phyloP scores from a whole-genome alignment of 1,284 basidiomycete species.

The Ganoderma meredithae region DNA sequence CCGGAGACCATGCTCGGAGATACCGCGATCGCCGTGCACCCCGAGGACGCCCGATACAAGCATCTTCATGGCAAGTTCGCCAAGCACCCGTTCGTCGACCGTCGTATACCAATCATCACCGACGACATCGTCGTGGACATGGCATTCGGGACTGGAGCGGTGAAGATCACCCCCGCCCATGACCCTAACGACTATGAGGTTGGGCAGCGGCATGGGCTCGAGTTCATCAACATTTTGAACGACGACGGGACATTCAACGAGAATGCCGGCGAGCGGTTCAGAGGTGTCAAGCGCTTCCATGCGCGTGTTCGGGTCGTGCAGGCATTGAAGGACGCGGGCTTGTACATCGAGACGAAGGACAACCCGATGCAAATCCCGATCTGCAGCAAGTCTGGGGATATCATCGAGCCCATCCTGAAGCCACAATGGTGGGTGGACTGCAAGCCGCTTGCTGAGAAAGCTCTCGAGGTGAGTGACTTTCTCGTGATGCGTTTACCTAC shows the following conservation, averaged over 20 bases:
- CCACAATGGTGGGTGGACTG: constrained; percentile 99
- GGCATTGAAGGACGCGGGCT: constrained; percentile 84
- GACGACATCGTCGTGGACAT: constrained; percentile 89
- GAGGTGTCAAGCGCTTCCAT: constrained; percentile 98
- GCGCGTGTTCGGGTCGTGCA: constrained; percentile 88
- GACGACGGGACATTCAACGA: constrained; percentile 97
- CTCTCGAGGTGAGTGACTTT: constrained; percentile 68
- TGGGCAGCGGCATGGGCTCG: constrained; percentile 87
- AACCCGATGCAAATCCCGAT: constrained; percentile 96
- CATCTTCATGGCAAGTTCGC: constrained; percentile 96
- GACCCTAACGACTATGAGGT: constrained; percentile 99
- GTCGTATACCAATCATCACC: constrained; percentile 89
- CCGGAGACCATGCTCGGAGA: constrained; percentile 99
- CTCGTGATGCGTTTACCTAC: background rate
- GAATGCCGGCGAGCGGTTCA: constrained; percentile 85
- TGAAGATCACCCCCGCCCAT: constrained; percentile 99
- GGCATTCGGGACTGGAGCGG: constrained; percentile 97
- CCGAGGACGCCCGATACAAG: constrained; percentile 92
- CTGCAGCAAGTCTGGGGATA: constrained; percentile 95
- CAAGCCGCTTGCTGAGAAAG: constrained; percentile 91
- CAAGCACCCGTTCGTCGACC: constrained; percentile 89
- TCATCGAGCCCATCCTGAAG: constrained; percentile 96
- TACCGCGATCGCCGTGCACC: constrained; percentile 97
- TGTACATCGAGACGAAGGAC: constrained; percentile 93
- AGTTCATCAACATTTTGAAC: constrained; percentile 96